Percentiles rank a stretch among this genome's conserved stretches.
These are phyloP conservation scores for Kwoniella pini DNA, from an alignment of 768 basidiomycete species.

Conservation along the genomic window DNA sequence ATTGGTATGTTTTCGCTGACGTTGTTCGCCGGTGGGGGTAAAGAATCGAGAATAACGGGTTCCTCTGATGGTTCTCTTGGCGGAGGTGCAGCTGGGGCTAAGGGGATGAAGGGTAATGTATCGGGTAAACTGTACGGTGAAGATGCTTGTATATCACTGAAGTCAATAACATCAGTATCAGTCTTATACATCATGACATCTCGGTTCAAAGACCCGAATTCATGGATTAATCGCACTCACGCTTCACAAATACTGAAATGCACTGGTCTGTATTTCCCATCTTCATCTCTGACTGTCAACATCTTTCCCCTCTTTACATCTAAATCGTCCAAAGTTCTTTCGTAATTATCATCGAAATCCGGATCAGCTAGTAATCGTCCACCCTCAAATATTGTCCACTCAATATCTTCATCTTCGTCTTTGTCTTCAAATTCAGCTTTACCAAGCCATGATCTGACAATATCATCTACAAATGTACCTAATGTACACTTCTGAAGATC, in stretches of 20 bases:
- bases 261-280: constrained; percentile 71
- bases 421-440: constrained; percentile 14
- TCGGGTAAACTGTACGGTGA: constrained; percentile 19
- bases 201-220: no score
- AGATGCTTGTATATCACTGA: constrained; percentile 13
- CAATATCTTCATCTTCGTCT: constrained; percentile 60
- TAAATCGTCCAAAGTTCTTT: constrained; percentile 75
- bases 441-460: constrained; percentile 60
- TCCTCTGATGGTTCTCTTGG: constrained; percentile 9
- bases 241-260: constrained; percentile 68
- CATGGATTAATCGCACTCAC: no score
- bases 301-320: constrained; percentile 81
- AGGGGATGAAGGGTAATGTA: constrained; percentile 20
- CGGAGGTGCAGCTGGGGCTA: constrained; percentile 5
- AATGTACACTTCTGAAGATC: constrained; percentile 71
- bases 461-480: constrained; percentile 68
- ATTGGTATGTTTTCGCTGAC: constrained; percentile 20
- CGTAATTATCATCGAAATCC: constrained; percentile 88
- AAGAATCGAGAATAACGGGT: constrained; percentile 5
- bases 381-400: constrained; percentile 71
- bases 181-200: no score
- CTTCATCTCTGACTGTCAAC: constrained; percentile 84
- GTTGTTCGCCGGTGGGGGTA: neutral
- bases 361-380: constrained; percentile 84
- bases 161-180: no score